Percentiles rank a stretch among this genome's conserved stretches.
Conservation (phyloP, 441 rosid species). For the Iberis amara region DNA sequence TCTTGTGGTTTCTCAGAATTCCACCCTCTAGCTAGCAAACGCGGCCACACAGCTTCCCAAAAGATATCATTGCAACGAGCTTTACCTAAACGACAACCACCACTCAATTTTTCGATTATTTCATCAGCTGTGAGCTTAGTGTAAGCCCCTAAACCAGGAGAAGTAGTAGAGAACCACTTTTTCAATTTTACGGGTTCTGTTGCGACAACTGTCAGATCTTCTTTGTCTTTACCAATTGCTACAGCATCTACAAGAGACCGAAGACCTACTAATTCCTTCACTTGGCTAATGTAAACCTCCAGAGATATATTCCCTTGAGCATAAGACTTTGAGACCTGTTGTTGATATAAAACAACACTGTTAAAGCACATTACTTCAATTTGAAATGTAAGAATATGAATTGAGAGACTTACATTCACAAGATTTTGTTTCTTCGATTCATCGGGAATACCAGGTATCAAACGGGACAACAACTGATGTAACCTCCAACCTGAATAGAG, state of each 20-base stretch:
- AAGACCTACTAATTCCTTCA: conserved; percentile 51
- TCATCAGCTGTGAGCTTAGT: conserved; percentile 54
- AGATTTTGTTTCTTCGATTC: conserved; percentile 32
- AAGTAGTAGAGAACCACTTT: no score
- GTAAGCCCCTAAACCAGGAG: conserved; percentile 42
- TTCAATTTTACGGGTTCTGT: no score
- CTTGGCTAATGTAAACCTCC: conserved; percentile 38
- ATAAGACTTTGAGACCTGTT: conserved; percentile 63
- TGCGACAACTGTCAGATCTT: conserved; percentile 38
- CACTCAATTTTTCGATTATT: conserved; percentile 55
- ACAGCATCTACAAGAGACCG: conserved; percentile 58
- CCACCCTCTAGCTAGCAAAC: conserved; percentile 74
- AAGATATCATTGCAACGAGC: conserved; percentile 66
- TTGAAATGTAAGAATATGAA: not conserved
- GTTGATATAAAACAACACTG: conserved; percentile 8
- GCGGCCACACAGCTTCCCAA: conserved; percentile 92
- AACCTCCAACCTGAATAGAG: conserved; percentile 67
- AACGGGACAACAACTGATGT: conserved; percentile 51
- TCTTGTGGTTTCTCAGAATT: conserved; percentile 59
- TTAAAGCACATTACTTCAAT: not conserved
- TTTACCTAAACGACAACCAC: conserved; percentile 60
- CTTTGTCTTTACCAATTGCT: conserved; percentile 70
- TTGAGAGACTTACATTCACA: conserved; percentile 34
- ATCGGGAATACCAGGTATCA: conserved; percentile 38
- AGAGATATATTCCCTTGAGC: conserved; percentile 47